Evolutionary conservation across 2,329 filamentous ascomycete genomes (phyloP).

Genomic region (Leptodontidium sp.): DNA sequence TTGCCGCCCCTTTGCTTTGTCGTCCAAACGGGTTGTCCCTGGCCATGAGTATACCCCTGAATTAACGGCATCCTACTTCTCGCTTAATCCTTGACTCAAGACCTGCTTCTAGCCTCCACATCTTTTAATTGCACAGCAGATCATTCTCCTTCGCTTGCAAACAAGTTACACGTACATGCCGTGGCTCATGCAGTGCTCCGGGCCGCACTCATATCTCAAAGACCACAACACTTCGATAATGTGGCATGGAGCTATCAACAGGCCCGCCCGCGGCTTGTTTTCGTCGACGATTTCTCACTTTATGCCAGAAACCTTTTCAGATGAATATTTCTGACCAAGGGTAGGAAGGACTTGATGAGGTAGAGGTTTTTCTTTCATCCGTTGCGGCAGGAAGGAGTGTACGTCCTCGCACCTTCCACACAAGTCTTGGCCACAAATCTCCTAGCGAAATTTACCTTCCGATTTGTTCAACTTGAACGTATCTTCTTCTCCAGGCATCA

Average conservation of each 20-base stretch:
- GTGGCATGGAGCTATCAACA: not conserved
- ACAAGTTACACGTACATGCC: not conserved
- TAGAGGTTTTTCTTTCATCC: not conserved
- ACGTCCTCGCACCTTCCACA: constrained; percentile 5
- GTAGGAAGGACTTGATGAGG: not conserved
- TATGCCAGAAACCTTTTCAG: not conserved
- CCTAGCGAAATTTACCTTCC: not conserved
- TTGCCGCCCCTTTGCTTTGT: not conserved
- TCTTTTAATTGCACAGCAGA: not conserved
- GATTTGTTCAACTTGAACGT: not conserved
- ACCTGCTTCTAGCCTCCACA: too few species aligned
- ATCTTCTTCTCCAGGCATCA: not conserved
- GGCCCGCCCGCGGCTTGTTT: not conserved
- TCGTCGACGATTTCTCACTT: not conserved
- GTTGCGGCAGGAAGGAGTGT: not conserved
- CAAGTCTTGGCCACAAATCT: not conserved
- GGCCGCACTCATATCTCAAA: not conserved
- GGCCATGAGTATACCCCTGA: not conserved
- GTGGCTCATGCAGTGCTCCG: not conserved
- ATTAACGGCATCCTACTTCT: not conserved
- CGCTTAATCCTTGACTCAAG: too few species aligned
- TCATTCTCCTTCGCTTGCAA: not conserved
- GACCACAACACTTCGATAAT: not conserved
- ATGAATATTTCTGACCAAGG: too few species aligned
- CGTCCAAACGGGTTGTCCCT: not conserved